Evolutionary conservation across 176 grass and related monocot species (phyloP), one percentile per base, ranked within the genome.

Genomic region (bread wheat (Triticum aestivum)): DNA sequence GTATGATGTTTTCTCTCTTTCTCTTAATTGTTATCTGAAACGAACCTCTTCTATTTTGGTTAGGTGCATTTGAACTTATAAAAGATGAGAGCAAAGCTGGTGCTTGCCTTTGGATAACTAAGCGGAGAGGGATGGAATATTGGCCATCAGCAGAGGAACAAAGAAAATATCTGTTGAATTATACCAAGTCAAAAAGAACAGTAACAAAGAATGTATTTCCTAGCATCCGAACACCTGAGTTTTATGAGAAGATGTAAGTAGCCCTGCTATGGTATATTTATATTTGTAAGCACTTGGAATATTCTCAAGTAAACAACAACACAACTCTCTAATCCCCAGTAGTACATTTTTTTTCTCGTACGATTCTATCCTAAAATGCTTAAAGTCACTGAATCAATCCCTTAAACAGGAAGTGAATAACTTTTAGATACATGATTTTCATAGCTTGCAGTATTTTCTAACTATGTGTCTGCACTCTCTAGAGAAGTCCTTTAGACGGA

Each of bases 241-340:
- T 82, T 70, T 99, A 85, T 77, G 90, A 99, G 84, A 99, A 96
- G 91, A 93, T 99, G 97, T 99, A 83, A 92, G 94, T 92, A 47
- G 20, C 18, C 61, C 39, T 90, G 11, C 47, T 79, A 75, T 54
- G n/a, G 35, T 30, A 62, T 81, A 65, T 64, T 71, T 80, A 42
- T 84, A 10, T 65, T 77, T 66, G 5, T 52, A 24, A 77, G 38
- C 82, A 71, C 23, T 88, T 85, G 5, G 8, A 17, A 61, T 26
- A 65, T 69, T 66, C 61, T 26, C 0, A 33, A 65, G 59, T 76
- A 65, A n/a, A 76, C 2, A 64, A 59, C 32, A 33, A 70, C 5
- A 59, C 32, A 42, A 70, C 7, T 5, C 35, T 41, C 45, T 20
- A 45, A 14, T 65, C 21, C 13, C 45, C 29, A 29, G 21, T 27